Evolutionary conservation across 202 grass and related monocot species (phyloP).

Genomic region (Hordeum pubiflorum): DNA sequence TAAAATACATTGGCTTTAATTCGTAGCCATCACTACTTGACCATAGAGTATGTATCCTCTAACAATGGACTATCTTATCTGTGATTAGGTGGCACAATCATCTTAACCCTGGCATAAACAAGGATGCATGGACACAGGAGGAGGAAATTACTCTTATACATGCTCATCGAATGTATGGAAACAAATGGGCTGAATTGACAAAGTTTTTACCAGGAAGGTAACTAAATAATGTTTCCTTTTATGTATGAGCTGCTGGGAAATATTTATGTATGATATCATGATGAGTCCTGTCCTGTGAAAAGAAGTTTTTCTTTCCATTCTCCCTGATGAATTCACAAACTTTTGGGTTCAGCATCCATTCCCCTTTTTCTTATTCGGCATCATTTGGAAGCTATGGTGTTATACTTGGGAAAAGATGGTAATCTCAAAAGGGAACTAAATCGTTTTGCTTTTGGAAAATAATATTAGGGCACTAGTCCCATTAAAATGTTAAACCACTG

Average conservation of each 20-base stretch:
- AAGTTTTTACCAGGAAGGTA: constrained; percentile 97
- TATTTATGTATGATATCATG: background rate
- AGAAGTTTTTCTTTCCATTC: background rate
- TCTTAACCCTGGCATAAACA: constrained; percentile 96
- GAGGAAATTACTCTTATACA: constrained; percentile 91
- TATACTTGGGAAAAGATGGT: background rate
- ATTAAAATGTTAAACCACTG: background rate
- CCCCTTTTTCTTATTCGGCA: background rate
- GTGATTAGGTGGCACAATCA: constrained; percentile 92
- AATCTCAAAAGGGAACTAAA: background rate
- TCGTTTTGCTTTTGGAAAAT: background rate
- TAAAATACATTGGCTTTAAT: background rate
- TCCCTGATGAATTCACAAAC: background rate
- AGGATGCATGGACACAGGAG: constrained; percentile 95
- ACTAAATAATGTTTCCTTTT: background rate
- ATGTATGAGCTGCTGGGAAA: background rate
- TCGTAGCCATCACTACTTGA: background rate
- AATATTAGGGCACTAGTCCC: background rate
- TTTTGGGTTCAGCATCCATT: background rate
- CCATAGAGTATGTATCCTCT: background rate
- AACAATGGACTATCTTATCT: constrained; percentile 31
- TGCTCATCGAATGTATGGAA: constrained; percentile 86
- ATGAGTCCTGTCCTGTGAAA: background rate
- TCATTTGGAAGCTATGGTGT: background rate
- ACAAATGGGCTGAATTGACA: constrained; percentile 95